These are phyloP conservation scores for Theobroma grandiflorum DNA, from an alignment of 441 rosid genomes.

Conservation along the genomic window DNA sequence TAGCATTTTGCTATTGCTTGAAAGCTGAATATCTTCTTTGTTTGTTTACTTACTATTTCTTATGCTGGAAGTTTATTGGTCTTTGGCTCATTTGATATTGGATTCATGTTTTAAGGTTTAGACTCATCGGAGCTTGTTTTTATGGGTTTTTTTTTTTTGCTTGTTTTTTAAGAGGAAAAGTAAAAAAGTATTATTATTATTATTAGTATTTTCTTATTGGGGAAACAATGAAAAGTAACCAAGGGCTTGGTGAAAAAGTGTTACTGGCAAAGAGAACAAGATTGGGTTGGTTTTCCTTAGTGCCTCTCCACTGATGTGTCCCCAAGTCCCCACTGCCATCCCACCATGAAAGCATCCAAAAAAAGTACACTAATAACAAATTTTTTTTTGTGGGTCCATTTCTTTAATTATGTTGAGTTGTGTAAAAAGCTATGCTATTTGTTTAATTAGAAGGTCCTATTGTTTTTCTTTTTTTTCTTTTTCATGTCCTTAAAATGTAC, in stretches of 20 bases:
- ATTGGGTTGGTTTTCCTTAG: slow-evolving; percentile 13
- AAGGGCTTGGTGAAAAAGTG: slow-evolving; percentile 19
- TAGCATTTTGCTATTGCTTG: not conserved
- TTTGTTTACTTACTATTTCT: not conserved
- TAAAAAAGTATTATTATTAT: not conserved
- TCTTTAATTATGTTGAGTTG: not conserved
- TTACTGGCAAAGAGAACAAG: slow-evolving; percentile 16
- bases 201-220: not conserved
- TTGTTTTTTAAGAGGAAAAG: not conserved
- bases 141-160: not conserved
- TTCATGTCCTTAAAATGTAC: not conserved
- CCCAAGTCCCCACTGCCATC: slow-evolving; percentile 25
- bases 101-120: slow-evolving; percentile 8
- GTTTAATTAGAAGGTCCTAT: not conserved
- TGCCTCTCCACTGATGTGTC: slow-evolving; percentile 18
- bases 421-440: not conserved
- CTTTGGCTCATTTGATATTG: slow-evolving; percentile 1
- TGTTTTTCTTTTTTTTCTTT: not conserved
- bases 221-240: not conserved
- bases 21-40: not conserved
- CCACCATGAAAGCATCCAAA: slow-evolving; percentile 34
- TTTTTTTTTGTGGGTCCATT: slow-evolving; percentile 32
- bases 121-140: slow-evolving; percentile 13
- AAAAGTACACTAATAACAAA: slow-evolving; percentile 1
- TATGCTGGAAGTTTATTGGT: slow-evolving; percentile 12